Percentiles rank a stretch among this genome's conserved stretches.
These are phyloP conservation scores for Epichloe aotearoae DNA, from an alignment of 2,329 filamentous ascomycete genomes.

Conservation along the genomic window DNA sequence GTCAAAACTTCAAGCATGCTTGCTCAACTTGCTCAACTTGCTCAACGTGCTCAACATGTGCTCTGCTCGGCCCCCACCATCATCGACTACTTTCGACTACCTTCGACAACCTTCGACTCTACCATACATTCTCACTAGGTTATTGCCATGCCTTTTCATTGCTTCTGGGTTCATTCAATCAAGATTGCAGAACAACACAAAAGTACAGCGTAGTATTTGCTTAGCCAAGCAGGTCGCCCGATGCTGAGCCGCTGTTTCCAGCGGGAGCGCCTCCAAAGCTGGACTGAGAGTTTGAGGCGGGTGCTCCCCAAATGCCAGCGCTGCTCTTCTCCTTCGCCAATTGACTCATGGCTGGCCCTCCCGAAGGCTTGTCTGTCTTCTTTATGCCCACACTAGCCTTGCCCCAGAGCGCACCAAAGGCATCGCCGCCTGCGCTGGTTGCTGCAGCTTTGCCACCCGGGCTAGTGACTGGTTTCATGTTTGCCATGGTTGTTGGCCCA, in stretches of 20 bases:
- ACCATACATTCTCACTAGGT: no score
- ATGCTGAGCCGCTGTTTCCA: constrained; percentile 22
- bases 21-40: constrained; percentile 2
- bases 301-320: constrained; percentile 83
- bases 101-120: not conserved
- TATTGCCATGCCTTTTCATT: not conserved
- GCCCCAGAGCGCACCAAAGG: constrained; percentile 80
- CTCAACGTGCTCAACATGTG: not conserved
- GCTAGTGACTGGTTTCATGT: constrained; percentile 34
- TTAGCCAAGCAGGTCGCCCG: constrained; percentile 37
- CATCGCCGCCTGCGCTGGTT: constrained; percentile 57
- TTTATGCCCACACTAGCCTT: constrained; percentile 61
- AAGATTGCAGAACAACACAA: not conserved
- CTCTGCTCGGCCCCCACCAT: not conserved
- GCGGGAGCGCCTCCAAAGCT: constrained; percentile 14
- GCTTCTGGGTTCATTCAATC: not conserved
- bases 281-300: constrained; percentile 30
- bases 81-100: not conserved
- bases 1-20: constrained; percentile 20
- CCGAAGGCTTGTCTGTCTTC: constrained; percentile 49
- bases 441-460: constrained; percentile 38
- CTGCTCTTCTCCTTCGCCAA: constrained; percentile 97
- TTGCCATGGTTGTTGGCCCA: constrained; percentile 26
- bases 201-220: not conserved
- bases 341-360: constrained; percentile 73